Evolutionary conservation across 1,284 basidiomycete species (phyloP).

Genomic region (Fomitopsis palustris): DNA sequence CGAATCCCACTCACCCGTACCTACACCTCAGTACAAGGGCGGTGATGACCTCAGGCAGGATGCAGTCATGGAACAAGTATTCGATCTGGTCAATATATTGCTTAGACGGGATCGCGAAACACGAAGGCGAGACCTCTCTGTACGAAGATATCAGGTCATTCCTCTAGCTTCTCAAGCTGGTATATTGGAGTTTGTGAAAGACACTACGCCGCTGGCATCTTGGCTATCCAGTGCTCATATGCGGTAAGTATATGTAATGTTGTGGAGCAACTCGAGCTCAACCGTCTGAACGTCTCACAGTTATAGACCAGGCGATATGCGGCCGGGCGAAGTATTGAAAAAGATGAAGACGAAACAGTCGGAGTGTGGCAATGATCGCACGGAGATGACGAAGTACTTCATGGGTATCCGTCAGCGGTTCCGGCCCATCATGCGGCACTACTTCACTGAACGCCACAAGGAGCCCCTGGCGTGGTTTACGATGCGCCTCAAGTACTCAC

Average conservation of each 20-base stretch:
- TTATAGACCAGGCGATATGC: constrained; percentile 38
- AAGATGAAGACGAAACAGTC: constrained; percentile 27
- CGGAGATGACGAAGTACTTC: constrained; percentile 47
- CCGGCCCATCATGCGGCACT: constrained; percentile 90
- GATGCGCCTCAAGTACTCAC: constrained; percentile 88
- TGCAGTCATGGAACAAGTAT: constrained; percentile 99
- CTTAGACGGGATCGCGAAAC: constrained; percentile 76
- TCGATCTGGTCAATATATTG: constrained; percentile 84
- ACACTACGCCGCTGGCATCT: constrained; percentile 65
- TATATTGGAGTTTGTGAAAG: constrained; percentile 87
- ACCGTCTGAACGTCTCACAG: constrained; percentile 24
- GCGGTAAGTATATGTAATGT: constrained; percentile 34
- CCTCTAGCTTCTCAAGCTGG: constrained; percentile 83
- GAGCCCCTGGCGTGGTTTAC: constrained; percentile 89
- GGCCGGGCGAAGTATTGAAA: constrained; percentile 16
- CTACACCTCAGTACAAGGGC: constrained; percentile 76
- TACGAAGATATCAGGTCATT: constrained; percentile 88
- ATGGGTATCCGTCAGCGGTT: constrained; percentile 53
- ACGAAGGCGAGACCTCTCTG: constrained; percentile 64
- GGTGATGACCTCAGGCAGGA: constrained; percentile 94
- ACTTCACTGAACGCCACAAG: constrained; percentile 88
- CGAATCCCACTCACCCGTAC: not conserved
- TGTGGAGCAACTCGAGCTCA: not conserved
- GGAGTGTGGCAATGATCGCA: constrained; percentile 18
- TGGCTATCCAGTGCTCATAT: constrained; percentile 67